Evolutionary conservation across 305 asterid species (phyloP).

Genomic region (Solanum hybrid): DNA sequence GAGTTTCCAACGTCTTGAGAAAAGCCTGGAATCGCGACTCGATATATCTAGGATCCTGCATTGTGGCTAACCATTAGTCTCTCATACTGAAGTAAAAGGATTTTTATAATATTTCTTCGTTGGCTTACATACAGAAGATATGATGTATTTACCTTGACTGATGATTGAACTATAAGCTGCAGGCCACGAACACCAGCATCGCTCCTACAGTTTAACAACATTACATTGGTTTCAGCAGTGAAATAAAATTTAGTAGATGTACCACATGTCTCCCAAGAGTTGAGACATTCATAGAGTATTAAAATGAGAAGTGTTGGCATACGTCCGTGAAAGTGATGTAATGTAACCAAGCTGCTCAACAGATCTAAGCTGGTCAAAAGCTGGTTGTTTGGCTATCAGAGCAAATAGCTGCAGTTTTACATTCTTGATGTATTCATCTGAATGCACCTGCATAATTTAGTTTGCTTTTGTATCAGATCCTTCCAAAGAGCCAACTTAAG

Average conservation of each 20-base stretch:
- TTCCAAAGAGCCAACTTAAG: neutral
- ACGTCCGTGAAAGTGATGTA: slow-evolving; percentile 61
- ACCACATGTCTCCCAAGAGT: neutral
- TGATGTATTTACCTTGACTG: slow-evolving; percentile 43
- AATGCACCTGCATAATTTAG: slow-evolving; percentile 45
- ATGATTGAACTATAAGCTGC: slow-evolving; percentile 62
- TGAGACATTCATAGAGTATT: neutral
- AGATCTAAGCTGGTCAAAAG: slow-evolving; percentile 82
- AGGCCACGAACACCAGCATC: slow-evolving; percentile 61
- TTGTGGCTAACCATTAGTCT: neutral
- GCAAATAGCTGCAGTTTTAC: slow-evolving; percentile 58
- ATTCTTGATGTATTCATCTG: slow-evolving; percentile 63
- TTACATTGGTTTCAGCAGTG: neutral
- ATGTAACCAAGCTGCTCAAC: slow-evolving; percentile 86
- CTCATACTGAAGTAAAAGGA: neutral
- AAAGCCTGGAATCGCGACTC: slow-evolving; percentile 63
- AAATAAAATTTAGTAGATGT: neutral
- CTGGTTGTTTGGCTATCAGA: slow-evolving; percentile 66
- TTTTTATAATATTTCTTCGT: neutral
- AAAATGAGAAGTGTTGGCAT: slow-evolving; percentile 5
- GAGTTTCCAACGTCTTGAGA: slow-evolving; percentile 57
- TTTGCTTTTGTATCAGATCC: neutral
- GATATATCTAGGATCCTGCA: slow-evolving; percentile 65
- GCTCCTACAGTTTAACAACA: slow-evolving; percentile 32
- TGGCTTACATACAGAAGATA: neutral